Evolutionary conservation across 768 basidiomycete species (phyloP).

Genomic region (Mycena galopus): DNA sequence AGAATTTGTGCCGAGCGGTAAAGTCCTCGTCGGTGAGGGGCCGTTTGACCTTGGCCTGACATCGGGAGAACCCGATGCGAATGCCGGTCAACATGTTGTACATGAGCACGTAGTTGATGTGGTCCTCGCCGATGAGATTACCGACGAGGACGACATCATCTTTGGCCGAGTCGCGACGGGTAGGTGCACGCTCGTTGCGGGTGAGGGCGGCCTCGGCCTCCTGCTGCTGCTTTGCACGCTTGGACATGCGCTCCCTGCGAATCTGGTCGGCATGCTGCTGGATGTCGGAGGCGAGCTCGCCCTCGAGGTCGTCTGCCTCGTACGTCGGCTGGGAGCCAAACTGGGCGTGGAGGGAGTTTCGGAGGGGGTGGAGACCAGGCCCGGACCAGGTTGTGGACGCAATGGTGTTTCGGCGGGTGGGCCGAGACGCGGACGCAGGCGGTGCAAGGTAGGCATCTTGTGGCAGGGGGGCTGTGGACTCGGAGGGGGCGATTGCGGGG

Average conservation of each 20-base stretch:
- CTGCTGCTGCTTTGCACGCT: slow-evolving; percentile 76
- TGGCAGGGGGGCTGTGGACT: slow-evolving; percentile 40
- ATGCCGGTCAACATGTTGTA: slow-evolving; percentile 99
- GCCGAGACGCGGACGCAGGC: slow-evolving; percentile 53
- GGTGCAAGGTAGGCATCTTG: slow-evolving; percentile 68
- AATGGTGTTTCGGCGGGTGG: slow-evolving; percentile 78
- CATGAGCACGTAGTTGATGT: slow-evolving; percentile 99
- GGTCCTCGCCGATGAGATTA: slow-evolving; percentile 97
- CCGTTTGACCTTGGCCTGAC: slow-evolving; percentile 94
- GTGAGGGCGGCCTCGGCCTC: slow-evolving; percentile 73
- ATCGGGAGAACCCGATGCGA: slow-evolving; percentile 94
- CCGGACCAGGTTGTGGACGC: slow-evolving; percentile 59
- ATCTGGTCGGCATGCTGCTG: slow-evolving; percentile 92
- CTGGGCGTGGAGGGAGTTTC: slow-evolving; percentile 48
- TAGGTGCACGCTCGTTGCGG: slow-evolving; percentile 37
- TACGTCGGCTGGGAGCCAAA: slow-evolving; percentile 46
- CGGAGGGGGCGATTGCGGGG: slow-evolving; percentile 22
- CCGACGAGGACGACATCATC: slow-evolving; percentile 55
- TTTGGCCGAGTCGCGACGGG: slow-evolving; percentile 29
- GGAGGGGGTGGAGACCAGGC: slow-evolving; percentile 33
- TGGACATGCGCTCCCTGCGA: slow-evolving; percentile 79
- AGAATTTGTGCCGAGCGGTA: slow-evolving; percentile 90
- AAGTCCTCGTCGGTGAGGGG: slow-evolving; percentile 90
- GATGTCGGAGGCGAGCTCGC: slow-evolving; percentile 83
- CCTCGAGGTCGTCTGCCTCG: slow-evolving; percentile 57